phyloP scores from a whole-genome alignment of 805 yeast genomes.

The Candida orba region DNA sequence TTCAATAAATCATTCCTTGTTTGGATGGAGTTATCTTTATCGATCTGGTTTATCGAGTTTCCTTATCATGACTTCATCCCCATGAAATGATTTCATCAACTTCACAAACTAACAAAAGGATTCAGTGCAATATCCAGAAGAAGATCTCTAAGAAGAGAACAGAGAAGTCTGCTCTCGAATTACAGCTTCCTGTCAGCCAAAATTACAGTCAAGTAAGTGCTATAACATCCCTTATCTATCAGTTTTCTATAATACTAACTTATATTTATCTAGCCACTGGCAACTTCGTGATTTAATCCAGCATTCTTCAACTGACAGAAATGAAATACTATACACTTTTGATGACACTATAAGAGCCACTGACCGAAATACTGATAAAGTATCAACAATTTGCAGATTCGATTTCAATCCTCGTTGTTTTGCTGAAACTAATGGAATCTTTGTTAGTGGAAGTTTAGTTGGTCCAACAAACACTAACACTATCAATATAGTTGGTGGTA shows the following conservation, averaged over 20 bases:
- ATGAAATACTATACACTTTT: conserved; percentile 50
- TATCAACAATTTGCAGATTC: conserved; percentile 36
- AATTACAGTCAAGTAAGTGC: conserved; percentile 30
- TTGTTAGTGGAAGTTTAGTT: conserved; percentile 48
- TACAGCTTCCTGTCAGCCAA: conserved; percentile 24
- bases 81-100: not conserved
- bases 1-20: too few species aligned
- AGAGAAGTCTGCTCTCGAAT: conserved; percentile 11
- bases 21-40: too few species aligned
- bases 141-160: conserved; percentile 9
- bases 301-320: conserved; percentile 33
- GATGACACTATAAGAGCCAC: conserved; percentile 44
- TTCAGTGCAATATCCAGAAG: conserved; percentile 3
- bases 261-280: conserved; percentile 45
- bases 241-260: not conserved
- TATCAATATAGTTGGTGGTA: not conserved
- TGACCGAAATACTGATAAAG: conserved; percentile 31
- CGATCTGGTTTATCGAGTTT: too few species aligned
- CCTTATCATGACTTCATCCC: not conserved
- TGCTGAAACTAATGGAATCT: conserved; percentile 44
- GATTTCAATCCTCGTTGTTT: conserved; percentile 69
- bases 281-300: conserved; percentile 72
- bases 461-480: conserved; percentile 27
- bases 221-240: conserved; percentile 12
- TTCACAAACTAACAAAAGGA: too few species aligned